phyloP scores from a whole-genome alignment of 176 grass and related monocot species.

The Aegilops tauschii region DNA sequence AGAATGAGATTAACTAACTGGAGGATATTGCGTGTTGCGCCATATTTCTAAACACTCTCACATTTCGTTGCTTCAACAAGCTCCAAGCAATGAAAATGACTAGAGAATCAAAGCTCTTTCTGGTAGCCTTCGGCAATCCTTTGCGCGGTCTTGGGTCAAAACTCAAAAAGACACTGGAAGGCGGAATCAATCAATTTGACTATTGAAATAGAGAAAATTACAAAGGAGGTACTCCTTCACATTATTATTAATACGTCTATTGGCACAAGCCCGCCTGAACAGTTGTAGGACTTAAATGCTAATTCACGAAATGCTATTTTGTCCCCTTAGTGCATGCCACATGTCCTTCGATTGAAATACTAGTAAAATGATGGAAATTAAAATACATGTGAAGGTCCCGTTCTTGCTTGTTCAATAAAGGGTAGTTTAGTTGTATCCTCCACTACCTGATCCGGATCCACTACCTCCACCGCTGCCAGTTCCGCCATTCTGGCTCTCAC shows the following conservation, averaged over 20 bases:
- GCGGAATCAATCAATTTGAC: not conserved
- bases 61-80: no score
- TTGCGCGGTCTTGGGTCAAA: no score
- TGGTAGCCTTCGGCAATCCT: no score
- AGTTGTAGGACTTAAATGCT: not conserved
- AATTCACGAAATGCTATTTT: not conserved
- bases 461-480: not conserved
- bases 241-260: not conserved
- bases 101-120: no score
- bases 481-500: not conserved
- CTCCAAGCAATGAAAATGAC: no score
- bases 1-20: no score
- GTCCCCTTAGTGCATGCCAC: not conserved
- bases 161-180: not conserved
- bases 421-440: not conserved
- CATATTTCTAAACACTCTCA: no score
- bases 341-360: not conserved
- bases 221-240: not conserved
- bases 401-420: not conserved
- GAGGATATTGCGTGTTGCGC: no score
- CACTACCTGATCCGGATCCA: not conserved
- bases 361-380: not conserved
- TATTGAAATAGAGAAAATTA: not conserved
- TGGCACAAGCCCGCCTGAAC: not conserved
- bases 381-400: not conserved